Base-by-base conservation (phyloP, 768 basidiomycete species). In the Termitomyces titanicus region DNA sequence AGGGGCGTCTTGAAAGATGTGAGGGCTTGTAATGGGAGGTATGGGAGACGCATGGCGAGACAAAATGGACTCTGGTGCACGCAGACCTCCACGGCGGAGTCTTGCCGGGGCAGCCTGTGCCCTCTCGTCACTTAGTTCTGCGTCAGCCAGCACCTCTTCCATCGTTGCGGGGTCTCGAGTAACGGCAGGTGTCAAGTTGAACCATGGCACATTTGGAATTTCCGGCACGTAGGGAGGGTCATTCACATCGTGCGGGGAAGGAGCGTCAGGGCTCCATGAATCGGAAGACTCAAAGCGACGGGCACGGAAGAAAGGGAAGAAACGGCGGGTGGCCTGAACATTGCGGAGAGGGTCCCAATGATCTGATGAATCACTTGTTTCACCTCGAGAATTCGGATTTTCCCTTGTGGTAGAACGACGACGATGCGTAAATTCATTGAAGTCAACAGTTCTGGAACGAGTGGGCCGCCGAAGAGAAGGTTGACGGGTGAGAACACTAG, bases 391-490 rank as follows among this genome's bases (percentile, higher is more conserved):
- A 38, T 60, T 59, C 11, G 65, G 44, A 3, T 68, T 51, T 13
- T 78, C 76, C 44, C 80, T 70, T 24, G 67, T 80, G 5, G 73
- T 71, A 17, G 80, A 80, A 49, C 89, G 80, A 29, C 88, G 82
- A 12, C 82, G 83, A 22, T 80, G 68, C 0, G 88, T 85, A 58
- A 86, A 89, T 25, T 90, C 88, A 63, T 78, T 84, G 66, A 91
- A 89, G 58, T 90, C 88, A 13, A 81, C 75, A 13, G 81, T 74
- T 33, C 87, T 73, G 27, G 78, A 77, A 5, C 79, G 74, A 31
- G 72, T 62, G 2, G 82, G 75, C 22, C 86, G 85, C 25, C 86
- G 85, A 45, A 87, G 73, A 20, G 85, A 82, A 0, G 81, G 69
- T 57, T 85, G 84, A 33, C 88, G 82, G 17, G 75, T 71, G 17